Conservation (phyloP, 192 early-diverging fungal species). For the Dissophora globulifera region DNA sequence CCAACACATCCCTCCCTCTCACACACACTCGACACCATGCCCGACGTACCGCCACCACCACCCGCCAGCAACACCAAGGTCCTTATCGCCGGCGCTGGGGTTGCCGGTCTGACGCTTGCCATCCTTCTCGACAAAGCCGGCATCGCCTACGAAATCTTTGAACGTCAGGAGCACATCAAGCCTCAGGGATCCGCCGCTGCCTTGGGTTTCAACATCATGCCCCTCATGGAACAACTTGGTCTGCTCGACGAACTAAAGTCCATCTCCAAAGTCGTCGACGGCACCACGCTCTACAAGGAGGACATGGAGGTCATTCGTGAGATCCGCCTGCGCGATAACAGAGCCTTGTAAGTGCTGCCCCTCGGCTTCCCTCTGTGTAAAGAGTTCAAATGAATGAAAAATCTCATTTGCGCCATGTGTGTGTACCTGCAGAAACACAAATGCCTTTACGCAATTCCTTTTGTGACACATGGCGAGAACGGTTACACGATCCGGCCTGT, state of each 20-base stretch:
- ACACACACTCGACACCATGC: not conserved
- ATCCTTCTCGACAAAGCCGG: conserved; percentile 32
- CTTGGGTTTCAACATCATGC: conserved; percentile 35
- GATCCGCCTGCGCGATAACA: conserved; percentile 34
- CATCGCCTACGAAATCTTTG: conserved; percentile 28
- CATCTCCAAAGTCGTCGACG: conserved; percentile 29
- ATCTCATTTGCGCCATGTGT: too few species aligned
- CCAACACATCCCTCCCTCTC: not conserved
- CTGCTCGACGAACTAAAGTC: conserved; percentile 20
- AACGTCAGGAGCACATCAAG: not conserved
- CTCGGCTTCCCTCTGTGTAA: too few species aligned
- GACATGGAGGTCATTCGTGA: conserved; percentile 41
- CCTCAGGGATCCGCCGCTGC: conserved; percentile 13
- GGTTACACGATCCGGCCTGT: too few species aligned
- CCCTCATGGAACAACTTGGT: conserved; percentile 39
- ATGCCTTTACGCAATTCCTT: too few species aligned
- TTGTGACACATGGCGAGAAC: too few species aligned
- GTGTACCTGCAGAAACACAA: too few species aligned
- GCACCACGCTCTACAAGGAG: conserved; percentile 30
- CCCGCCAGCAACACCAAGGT: conserved; percentile 20
- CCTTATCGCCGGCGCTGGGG: conserved; percentile 34
- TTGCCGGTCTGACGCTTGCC: conserved; percentile 22
- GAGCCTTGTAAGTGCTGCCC: conserved; percentile 20
- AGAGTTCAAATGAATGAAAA: too few species aligned
- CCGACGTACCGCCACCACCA: not conserved